Evolutionary conservation across 345 rosid genomes (phyloP), one percentile per base, ranked within the genome.

Genomic region (Populus ilicifolia): DNA sequence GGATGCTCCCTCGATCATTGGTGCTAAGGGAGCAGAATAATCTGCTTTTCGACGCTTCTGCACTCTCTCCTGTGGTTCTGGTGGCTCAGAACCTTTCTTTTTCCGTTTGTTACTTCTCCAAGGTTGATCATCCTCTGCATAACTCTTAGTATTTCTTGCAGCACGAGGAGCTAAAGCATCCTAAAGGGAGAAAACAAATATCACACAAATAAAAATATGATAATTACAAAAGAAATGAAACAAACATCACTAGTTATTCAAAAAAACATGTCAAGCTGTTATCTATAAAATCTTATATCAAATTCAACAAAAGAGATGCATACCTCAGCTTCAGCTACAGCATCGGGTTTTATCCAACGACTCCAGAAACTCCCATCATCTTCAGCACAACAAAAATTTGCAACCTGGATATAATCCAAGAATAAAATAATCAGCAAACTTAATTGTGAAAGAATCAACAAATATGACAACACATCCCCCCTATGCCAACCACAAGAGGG

Each of bases 321-420:
- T 92, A 94, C 99, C 81, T 96, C 98, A 29, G 99, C 99, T 59
- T 86, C 89, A 54, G 89, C 85, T 25, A 96, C 79, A 36, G 97
- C 92, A 10, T 94, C 99, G 62, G 99, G 99, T 86, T 94, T 94
- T 86, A 96, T 96, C 99, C 98, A 96, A 30, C 99, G 98, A 87
- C 99, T 96, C 99, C 99, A 96, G 71, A 96, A 96, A 78, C 92
- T 91, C 80, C 96, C 94, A 86, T 94, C 98, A 85, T 96, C 96
- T 86, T 96, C 98, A 29, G 92, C 91, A 77, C 86, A 85, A 81
- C 96, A 81, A 84, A 96, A 91, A 84, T 91, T 96, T 69, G 98
- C 98, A 73, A 96, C 99, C 98, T 95, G 84, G 63, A 81, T 61
- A 77, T 14, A 69, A 73, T 52, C 76, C 54, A 73, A 80, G 70